Evolutionary conservation across 2,329 filamentous ascomycete species (phyloP), one percentile per base, ranked within the genome.

Genomic region (Cladosporium halotolerans): DNA sequence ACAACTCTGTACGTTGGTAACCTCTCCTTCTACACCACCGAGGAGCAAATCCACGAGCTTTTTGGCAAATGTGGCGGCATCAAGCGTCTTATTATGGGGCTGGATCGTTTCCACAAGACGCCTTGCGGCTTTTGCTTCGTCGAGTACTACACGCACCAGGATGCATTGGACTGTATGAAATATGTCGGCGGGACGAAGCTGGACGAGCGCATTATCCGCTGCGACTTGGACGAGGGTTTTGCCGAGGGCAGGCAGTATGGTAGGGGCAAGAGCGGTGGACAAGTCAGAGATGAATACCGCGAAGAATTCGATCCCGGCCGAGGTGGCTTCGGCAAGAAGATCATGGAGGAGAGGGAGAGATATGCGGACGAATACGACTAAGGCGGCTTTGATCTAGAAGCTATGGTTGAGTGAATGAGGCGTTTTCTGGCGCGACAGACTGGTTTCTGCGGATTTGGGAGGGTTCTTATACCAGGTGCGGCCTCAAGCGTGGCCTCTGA

Each of bases 121-220:
- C 93, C 93, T 1, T 99, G 93, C 72, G 93, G 93, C 39, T 99
- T 99, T 79, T 99, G 93, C 78, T 99, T 99, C 68, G 93, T 99
- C 66, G 93, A 99, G 74, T 99, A 99, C 76, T 97, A 96, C 76
- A 96, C 86, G 31, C 93, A 97, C 71, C 86, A 96, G 68, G 93
- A 99, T 71, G 93, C 93, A 8, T 80, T 99, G 46, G 93, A 99
- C 70, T 97, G 92, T 73, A 85, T 99, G 84, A 99, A 97, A 74
- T 99, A 97, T 70, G 86, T 99, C 65, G 93, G 93, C 53, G 93
- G 93, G 54, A 99, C 93, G 34, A 99, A 99, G 76, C 81, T 99
- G 43, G 93, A 99, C 71, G 93, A 99, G 78, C 85, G 93, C 63
- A 86, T 99, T 67, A 96, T 99, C 67, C 81, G 93, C 56, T 96